Evolutionary conservation across 2,329 filamentous ascomycete genomes (phyloP), one percentile per base, ranked within the genome.

Genomic region (Blumeria graminis): DNA sequence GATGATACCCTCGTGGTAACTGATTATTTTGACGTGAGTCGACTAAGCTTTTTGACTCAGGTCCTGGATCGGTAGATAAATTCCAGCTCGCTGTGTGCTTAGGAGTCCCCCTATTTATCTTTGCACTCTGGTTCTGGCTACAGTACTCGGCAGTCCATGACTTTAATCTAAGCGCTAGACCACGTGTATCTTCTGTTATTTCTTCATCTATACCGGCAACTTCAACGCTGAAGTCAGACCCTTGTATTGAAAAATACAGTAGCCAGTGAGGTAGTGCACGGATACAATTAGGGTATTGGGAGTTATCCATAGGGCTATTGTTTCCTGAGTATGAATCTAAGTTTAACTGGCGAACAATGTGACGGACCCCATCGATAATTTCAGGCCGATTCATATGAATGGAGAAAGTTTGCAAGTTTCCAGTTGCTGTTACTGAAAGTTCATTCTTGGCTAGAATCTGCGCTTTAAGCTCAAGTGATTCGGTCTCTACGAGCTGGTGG

Each of bases 371-470:
- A 64, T 93, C 84, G 56, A 83, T 92, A 58, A 98, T 94, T 65
- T 98, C 92, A 6, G 86, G 82, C 22, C 90, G 81, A 8, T 95
- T 82, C 74, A 98, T 82, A 64, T 88, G 92, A 53, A 94, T 75
- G 1, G 86, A 86, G 61, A 93, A 89, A 0, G 87, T 93, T 65
- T 94, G 85, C 1, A 95, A 71, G 59, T 80, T 86, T 18, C 85
- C 88, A 54, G 79, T 83, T 10, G 82, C 79, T 56, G 87, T 78
- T 9, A 96, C 88, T 51, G 84, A 82, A 7, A 95, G 78, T 61
- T 95, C 83, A 0, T 89, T 89, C 3, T 85, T 81, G 5, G 90
- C 90, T 60, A 80, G 90, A 11, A 96, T 71, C 64, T 94, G 84
- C 0, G 86, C 71, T 64, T 90, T 94, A 57, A 95, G 68, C 64